phyloP scores from a whole-genome alignment of 352 stramenopile genomes.

The Phytopythium sindhum region DNA sequence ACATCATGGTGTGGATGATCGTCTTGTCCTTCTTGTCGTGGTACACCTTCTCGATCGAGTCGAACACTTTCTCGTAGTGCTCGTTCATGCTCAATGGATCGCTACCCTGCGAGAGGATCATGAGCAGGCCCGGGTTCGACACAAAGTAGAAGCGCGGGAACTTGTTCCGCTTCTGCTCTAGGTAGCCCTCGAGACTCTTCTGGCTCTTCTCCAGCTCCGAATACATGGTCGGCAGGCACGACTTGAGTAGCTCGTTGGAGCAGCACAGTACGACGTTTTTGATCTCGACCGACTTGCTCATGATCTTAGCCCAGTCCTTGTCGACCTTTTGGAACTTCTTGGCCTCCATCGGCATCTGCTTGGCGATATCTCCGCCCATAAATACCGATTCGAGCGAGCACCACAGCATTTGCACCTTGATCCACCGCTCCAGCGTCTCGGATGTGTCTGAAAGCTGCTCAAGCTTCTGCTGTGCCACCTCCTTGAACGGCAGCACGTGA shows the following conservation, averaged over 20 bases:
- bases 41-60: conserved; percentile 97
- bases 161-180: conserved; percentile 98
- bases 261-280: conserved; percentile 94
- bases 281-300: conserved; percentile 90
- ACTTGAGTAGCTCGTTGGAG: conserved; percentile 96
- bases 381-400: conserved; percentile 98
- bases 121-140: conserved; percentile 95
- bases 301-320: conserved; percentile 99
- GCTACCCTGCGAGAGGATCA: conserved; percentile 96
- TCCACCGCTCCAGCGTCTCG: conserved; percentile 97
- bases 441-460: conserved; percentile 95
- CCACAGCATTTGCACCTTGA: conserved; percentile 98
- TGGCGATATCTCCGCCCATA: conserved; percentile 97
- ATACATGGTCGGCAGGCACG: conserved; percentile 96
- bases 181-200: conserved; percentile 97
- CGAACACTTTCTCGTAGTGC: conserved; percentile 99
- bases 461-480: conserved; percentile 93
- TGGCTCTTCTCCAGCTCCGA: conserved; percentile 98
- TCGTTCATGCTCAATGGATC: conserved; percentile 98
- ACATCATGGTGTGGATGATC: conserved; percentile 92
- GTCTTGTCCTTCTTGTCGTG: conserved; percentile 99
- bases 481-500: conserved; percentile 95
- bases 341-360: conserved; percentile 98
- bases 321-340: conserved; percentile 98
- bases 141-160: conserved; percentile 99